Base-by-base conservation (phyloP, 805 yeast genomes). In the Candida ovalis region DNA sequence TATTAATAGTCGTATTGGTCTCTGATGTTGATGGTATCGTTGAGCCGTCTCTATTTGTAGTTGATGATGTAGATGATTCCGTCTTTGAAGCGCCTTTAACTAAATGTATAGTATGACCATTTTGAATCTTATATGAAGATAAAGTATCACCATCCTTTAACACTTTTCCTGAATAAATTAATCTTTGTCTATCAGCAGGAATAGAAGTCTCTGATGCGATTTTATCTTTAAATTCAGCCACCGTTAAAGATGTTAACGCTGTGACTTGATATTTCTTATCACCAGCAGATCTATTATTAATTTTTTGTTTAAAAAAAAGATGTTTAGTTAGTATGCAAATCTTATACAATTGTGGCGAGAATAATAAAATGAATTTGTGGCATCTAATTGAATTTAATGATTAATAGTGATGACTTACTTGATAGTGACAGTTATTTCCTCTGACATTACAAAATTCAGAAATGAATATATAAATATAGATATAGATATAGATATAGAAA, bases 111-210 rank as follows among this genome's bases (percentile, higher is more conserved):
- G 96, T 84, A 65, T 88, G 95, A 24, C 95, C 97, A 47, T 79
- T 71, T 67, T 88, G 88, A 62, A 92, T 80, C 65, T 88, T 88
- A 72, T 92, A 92, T 3, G 80, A 71, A 17, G 75, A 82, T 9
- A 92, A 68, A 6, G 87, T 77, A 56, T 91, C 94, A 33, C 72
- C 74, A 61, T 92, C 97, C 67, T 91, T 91, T 62, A 92, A 77
- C 30, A 94, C 96, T 57, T 92, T 85, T 37, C 99, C 99, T 2
- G 97, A 87, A 71, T 87, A 92, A 61, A 92, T 91, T 63, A 92
- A 76, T 50, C 98, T 77, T 69, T 91, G 98, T 51, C 85, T 79
- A n/a, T 76, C 85, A 1, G 80, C 81, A 4, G 96, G 84, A 40
- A 90, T 74, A 21, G 80, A 84, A 5, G 90, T 69, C 50, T 74